Base-by-base conservation (phyloP, 1,139 yeast species). In the Blastobotrys capitulatus region DNA sequence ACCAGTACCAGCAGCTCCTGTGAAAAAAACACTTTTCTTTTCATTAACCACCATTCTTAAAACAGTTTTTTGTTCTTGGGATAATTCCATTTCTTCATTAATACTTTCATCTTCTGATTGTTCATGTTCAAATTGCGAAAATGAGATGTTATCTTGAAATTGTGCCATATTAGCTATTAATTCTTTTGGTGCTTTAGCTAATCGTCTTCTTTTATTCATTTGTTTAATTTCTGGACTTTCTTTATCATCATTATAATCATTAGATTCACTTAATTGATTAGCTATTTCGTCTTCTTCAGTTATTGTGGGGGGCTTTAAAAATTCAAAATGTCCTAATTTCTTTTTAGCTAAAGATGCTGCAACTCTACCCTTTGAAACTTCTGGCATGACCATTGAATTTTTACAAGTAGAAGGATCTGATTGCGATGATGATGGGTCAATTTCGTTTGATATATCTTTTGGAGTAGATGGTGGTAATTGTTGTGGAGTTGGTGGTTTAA, bases 61-160 rank as follows among this genome's bases (percentile, higher is more conserved):
- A 8, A 92, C 88, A 29, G 72, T 67, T 45, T 72, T 67, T 66
- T 92, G 98, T 62, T 92, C 97, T 20, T 75, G 75, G 52, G 85
- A 78, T 12, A 83, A 66, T 6, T 72, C 64, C 2, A 44, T 42
- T 2, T 20, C 19, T 29, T 48, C 27, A 15, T 20, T 18, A 10
- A 6, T 10, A 12, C 4, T 27, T 13, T n/a, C 6, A 18, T 12
- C 4, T 6, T 36, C 38, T 10, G 20, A 26, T 38, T 16, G 36
- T 20, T 29, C 22, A 38, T 18, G 18, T 9, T 16, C 29, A 20
- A 22, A n/a, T 38, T 38, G 27, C 9, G 26, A 18, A 31, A 35
- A 46, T 38, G 38, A 32, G 10, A 27, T 15, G 15, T 25, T 25
- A 3, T 32, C 31, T 34, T 45, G 36, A 25, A 42, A 42, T 18